A percentile compares a stretch with the other conserved stretches of the same genome.
Conservation (phyloP, 2,329 filamentous ascomycete species). For the Rutstroemia sydowiana region DNA sequence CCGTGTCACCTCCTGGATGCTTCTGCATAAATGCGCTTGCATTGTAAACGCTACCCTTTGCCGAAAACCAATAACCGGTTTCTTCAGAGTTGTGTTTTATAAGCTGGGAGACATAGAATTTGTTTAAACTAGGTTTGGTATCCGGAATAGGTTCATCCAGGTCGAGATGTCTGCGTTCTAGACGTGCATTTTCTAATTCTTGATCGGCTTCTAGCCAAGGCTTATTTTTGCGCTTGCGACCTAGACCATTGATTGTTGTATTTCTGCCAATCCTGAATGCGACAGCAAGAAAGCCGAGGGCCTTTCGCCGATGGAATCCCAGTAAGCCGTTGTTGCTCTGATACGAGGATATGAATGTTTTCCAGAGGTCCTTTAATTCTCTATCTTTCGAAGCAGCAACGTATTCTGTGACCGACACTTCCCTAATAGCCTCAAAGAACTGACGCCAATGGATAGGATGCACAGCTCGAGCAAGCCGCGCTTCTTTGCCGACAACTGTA, state of each 20-base stretch:
- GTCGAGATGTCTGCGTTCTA: not conserved
- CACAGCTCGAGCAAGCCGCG: not conserved
- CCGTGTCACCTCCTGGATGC: not conserved
- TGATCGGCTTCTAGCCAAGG: slow-evolving; percentile 1
- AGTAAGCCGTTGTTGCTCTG: not conserved
- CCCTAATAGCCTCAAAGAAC: not conserved
- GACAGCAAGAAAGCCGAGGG: not conserved
- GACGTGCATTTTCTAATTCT: not conserved
- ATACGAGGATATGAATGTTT: not conserved
- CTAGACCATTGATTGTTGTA: not conserved
- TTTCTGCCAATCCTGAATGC: not conserved
- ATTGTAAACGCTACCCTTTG: not conserved
- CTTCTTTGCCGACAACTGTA: not conserved
- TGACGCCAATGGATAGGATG: not conserved
- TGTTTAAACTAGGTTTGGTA: not conserved
- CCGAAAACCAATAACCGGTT: not conserved
- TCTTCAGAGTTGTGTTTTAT: not conserved
- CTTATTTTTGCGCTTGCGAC: not conserved
- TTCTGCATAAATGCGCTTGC: not conserved
- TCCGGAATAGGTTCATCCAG: not conserved
- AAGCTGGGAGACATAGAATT: not conserved
- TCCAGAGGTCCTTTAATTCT: not conserved
- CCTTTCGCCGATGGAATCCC: not conserved
- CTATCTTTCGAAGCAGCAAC: not conserved
- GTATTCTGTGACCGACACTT: not conserved